phyloP scores from a whole-genome alignment of 2,329 filamentous ascomycete genomes.

The Sclerotinia glacialis region DNA sequence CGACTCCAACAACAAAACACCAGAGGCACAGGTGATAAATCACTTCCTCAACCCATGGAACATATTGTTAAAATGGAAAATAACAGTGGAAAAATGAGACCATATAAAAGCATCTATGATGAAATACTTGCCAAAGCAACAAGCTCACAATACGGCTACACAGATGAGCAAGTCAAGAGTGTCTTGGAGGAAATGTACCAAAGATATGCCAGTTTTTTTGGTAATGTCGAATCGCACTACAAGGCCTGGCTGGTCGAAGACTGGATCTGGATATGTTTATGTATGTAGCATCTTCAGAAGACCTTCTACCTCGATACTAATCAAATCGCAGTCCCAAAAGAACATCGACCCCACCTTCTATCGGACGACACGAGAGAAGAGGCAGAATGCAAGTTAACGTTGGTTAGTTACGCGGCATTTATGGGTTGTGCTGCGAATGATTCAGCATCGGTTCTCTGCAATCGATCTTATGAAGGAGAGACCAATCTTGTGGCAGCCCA shows the following conservation, averaged over 20 bases:
- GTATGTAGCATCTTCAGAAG: neutral
- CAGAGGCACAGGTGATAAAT: neutral
- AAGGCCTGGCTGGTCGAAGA: neutral
- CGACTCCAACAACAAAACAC: neutral
- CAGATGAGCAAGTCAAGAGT: neutral
- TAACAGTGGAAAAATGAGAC: no score
- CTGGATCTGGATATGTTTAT: neutral
- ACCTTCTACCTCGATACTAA: neutral
- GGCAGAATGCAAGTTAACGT: neutral
- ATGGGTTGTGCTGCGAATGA: neutral
- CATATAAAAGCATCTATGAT: neutral
- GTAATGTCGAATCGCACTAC: neutral
- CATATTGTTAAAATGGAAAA: neutral
- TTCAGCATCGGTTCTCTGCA: neutral
- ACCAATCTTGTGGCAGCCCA: no score
- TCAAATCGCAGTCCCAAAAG: neutral
- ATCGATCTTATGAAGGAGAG: neutral
- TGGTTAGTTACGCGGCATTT: neutral
- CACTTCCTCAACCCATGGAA: neutral
- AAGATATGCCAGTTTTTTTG: neutral
- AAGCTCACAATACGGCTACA: neutral
- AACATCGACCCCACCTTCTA: neutral
- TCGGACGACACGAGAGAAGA: neutral
- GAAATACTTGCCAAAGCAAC: conserved; percentile 1
- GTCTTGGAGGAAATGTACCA: neutral